Conservation (phyloP, 306 rosid species). For the Prinsepia uniflora region DNA sequence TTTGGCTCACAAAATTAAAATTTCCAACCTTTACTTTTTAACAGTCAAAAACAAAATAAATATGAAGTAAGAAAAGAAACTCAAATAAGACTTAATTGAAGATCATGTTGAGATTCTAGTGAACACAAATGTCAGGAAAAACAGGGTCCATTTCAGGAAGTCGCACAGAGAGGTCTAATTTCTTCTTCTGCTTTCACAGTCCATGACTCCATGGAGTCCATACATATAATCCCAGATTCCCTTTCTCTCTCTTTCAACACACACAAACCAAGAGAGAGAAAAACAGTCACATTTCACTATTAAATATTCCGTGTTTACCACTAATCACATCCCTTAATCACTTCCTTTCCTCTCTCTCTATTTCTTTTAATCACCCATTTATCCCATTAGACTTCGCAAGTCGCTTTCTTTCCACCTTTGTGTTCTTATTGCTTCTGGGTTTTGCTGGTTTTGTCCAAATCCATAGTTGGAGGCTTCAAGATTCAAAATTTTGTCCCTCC, state of each 20-base stretch:
- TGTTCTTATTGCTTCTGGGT: constrained; percentile 32
- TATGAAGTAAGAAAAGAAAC: not conserved
- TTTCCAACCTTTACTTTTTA: too few relatives aligned
- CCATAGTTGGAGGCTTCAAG: not conserved
- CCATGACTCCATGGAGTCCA: not conserved
- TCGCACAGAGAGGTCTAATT: not conserved
- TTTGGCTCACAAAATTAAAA: not conserved
- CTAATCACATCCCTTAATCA: constrained; percentile 11
- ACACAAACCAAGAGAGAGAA: constrained; percentile 12
- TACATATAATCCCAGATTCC: constrained; percentile 26
- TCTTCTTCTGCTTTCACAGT: constrained; percentile 14
- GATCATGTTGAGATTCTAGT: constrained; percentile 2
- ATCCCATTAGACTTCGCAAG: constrained; percentile 21
- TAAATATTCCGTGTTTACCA: constrained; percentile 26
- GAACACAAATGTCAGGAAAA: not conserved
- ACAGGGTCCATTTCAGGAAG: constrained; percentile 19
- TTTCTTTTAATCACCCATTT: constrained; percentile 12
- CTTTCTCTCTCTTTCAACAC: not conserved
- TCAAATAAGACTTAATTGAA: not conserved
- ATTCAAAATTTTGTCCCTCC: constrained; percentile 3
- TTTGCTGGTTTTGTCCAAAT: constrained; percentile 29
- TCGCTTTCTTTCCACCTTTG: constrained; percentile 15
- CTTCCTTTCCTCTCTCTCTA: constrained; percentile 4
- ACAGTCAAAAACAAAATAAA: constrained; percentile 2
- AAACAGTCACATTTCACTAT: constrained; percentile 8